Evolutionary conservation across 495 filamentous ascomycete genomes (phyloP).

Genomic region (Penicillium cataractarum): DNA sequence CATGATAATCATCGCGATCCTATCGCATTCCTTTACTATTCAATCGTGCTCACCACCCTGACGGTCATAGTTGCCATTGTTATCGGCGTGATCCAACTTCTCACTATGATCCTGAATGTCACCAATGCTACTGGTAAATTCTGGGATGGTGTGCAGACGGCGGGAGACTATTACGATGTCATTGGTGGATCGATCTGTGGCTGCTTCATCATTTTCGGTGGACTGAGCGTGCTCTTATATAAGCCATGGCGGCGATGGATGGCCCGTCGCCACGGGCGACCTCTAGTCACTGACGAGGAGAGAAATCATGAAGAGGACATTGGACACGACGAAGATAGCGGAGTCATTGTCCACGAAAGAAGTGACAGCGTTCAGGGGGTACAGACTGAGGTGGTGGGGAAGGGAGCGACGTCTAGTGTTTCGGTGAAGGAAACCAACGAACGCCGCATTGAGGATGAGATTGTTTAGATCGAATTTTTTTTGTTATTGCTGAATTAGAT

Average conservation of each 20-base stretch:
- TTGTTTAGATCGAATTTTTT: slow-evolving; percentile 8
- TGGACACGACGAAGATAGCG: background rate
- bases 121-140: slow-evolving; percentile 73
- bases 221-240: slow-evolving; percentile 71
- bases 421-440: slow-evolving; percentile 23
- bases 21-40: slow-evolving; percentile 92
- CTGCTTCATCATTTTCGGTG: slow-evolving; percentile 76
- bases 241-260: slow-evolving; percentile 73
- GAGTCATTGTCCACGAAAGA: slow-evolving; percentile 2
- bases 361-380: background rate
- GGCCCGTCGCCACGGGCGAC: slow-evolving; percentile 45
- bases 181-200: slow-evolving; percentile 86
- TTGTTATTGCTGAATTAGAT: background rate
- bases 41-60: slow-evolving; percentile 81
- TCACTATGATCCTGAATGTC: slow-evolving; percentile 75
- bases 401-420: slow-evolving; percentile 21
- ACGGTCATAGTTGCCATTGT: slow-evolving; percentile 86
- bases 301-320: slow-evolving; percentile 24
- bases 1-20: slow-evolving; percentile 61
- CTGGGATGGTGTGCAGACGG: slow-evolving; percentile 80
- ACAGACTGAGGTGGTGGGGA: slow-evolving; percentile 16
- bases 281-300: slow-evolving; percentile 29
- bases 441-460: slow-evolving; percentile 23
- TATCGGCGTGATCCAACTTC: slow-evolving; percentile 83
- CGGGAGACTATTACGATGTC: slow-evolving; percentile 82